phyloP scores from a whole-genome alignment of 139 green algal species.

The Chlamydomonas urium region DNA sequence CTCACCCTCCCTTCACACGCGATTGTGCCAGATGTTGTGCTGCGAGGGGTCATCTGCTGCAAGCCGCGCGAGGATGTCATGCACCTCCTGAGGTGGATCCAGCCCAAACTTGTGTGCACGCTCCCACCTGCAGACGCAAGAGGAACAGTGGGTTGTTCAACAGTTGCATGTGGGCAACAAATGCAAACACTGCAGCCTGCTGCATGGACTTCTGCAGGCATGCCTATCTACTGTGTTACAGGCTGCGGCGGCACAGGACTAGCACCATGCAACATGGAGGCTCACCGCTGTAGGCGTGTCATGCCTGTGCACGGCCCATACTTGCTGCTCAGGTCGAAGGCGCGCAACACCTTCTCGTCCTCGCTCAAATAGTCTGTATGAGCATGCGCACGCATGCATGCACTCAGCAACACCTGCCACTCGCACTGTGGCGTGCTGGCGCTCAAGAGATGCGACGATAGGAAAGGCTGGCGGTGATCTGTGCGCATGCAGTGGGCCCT shows the following conservation, averaged over 20 bases:
- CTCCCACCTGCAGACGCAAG: neutral
- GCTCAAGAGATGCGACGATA: no score
- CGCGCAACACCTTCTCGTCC: neutral
- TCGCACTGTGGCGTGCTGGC: no score
- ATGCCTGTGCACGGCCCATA: neutral
- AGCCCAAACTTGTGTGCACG: neutral
- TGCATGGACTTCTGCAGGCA: neutral
- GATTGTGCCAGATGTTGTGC: neutral
- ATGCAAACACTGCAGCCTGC: neutral
- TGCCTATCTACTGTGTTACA: neutral
- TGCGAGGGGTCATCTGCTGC: neutral
- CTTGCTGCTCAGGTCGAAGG: neutral
- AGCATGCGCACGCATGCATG: no score
- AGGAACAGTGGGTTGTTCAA: neutral
- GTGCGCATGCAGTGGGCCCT: no score
- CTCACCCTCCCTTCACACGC: neutral
- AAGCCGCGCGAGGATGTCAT: neutral
- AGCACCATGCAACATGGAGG: neutral
- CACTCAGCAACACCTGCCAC: no score
- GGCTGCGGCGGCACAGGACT: neutral
- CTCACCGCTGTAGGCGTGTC: neutral
- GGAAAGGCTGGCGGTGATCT: no score
- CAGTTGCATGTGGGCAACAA: neutral
- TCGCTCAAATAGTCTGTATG: no score
- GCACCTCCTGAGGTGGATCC: neutral